Evolutionary conservation across 129 eudicot genomes (phyloP).

Genomic region (Rutidosis leptorrhynchoides): DNA sequence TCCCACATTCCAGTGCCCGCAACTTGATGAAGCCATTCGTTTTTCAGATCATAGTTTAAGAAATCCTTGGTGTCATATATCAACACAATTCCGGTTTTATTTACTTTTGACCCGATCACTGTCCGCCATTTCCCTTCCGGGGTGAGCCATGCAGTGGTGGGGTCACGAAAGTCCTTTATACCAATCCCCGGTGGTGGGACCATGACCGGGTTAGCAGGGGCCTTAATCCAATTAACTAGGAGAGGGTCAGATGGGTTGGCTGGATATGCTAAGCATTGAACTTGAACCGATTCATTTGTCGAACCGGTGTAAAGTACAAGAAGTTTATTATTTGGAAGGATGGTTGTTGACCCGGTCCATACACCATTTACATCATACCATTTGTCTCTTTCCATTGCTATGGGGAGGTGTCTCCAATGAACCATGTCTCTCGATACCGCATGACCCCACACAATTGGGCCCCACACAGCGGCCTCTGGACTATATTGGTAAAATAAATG

Average conservation of each 20-base stretch:
- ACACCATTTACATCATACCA: slow-evolving; percentile 90
- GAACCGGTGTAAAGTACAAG: slow-evolving; percentile 79
- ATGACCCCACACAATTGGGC: slow-evolving; percentile 90
- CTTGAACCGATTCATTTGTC: slow-evolving; percentile 65
- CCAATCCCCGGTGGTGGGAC: slow-evolving; percentile 63
- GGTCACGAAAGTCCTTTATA: slow-evolving; percentile 64
- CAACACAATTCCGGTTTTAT: slow-evolving; percentile 62
- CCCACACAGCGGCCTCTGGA: slow-evolving; percentile 71
- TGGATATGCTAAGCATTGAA: slow-evolving; percentile 79
- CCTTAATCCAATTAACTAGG: slow-evolving; percentile 64
- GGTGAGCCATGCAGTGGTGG: slow-evolving; percentile 80
- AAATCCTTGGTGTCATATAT: slow-evolving; percentile 69
- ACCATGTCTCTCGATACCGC: slow-evolving; percentile 73
- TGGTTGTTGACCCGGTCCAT: slow-evolving; percentile 93
- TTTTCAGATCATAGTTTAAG: slow-evolving; percentile 38
- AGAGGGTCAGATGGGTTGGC: slow-evolving; percentile 72
- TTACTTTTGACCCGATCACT: slow-evolving; percentile 63
- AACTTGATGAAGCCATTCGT: slow-evolving; percentile 52
- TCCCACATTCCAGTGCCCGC: slow-evolving; percentile 89
- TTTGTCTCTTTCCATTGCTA: slow-evolving; percentile 63
- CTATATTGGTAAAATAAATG: slow-evolving; percentile 91
- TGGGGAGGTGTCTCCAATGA: slow-evolving; percentile 77
- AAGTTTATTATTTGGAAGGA: slow-evolving; percentile 58
- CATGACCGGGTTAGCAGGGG: slow-evolving; percentile 62
- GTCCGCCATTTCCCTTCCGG: slow-evolving; percentile 65